Percentiles rank a stretch among this genome's conserved stretches.
These are phyloP conservation scores for Colletotrichum liriopes DNA, from an alignment of 2,329 filamentous ascomycete species.

Conservation along the genomic window DNA sequence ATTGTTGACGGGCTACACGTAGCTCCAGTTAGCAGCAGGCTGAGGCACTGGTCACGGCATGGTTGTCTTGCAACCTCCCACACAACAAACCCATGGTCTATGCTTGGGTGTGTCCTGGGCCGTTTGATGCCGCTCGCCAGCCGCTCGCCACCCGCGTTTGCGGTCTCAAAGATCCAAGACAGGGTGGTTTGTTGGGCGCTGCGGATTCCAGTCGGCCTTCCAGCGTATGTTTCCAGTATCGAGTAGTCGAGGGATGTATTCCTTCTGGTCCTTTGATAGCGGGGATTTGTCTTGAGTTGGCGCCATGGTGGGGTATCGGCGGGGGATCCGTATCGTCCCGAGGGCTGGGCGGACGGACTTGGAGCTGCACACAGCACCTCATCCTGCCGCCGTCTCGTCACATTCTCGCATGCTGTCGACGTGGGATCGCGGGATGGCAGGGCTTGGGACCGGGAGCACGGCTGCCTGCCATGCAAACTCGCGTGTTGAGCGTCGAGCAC, in stretches of 20 bases:
- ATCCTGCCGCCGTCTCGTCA: slow-evolving; percentile 11
- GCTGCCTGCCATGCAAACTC: background rate
- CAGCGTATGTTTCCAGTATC: background rate
- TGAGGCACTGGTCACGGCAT: background rate
- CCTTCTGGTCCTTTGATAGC: background rate
- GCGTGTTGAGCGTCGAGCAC: background rate
- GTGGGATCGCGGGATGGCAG: slow-evolving; percentile 21
- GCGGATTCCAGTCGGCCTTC: background rate
- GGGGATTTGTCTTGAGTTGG: slow-evolving; percentile 17
- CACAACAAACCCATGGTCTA: too few species aligned
- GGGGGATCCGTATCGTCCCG: slow-evolving; percentile 28
- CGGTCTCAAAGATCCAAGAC: background rate
- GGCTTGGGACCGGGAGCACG: background rate
- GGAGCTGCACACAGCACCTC: slow-evolving; percentile 24
- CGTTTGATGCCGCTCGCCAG: background rate
- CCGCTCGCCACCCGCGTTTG: background rate
- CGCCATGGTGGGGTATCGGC: slow-evolving; percentile 24
- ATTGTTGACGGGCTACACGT: slow-evolving; percentile 10
- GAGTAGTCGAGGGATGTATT: background rate
- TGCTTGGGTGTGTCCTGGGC: background rate
- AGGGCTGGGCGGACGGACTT: slow-evolving; percentile 7
- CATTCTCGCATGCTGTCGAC: slow-evolving; percentile 23
- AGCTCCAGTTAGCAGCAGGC: slow-evolving; percentile 24
- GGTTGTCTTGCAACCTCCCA: background rate
- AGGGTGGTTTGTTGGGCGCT: slow-evolving; percentile 2